Conservation (phyloP, 78 protist species). For the Dictyostelium discoideum region DNA sequence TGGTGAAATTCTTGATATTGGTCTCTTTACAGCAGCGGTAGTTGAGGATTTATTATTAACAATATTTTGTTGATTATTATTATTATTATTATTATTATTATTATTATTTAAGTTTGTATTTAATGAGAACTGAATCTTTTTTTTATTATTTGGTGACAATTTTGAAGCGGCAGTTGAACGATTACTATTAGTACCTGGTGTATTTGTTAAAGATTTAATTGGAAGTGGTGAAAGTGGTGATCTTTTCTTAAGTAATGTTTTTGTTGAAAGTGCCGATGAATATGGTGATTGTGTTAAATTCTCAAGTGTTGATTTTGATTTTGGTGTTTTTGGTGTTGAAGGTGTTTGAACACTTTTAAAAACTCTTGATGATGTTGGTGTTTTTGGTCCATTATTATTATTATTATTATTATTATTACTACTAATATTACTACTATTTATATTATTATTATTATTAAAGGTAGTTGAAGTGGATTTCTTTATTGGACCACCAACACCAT, state of each 20-base stretch:
- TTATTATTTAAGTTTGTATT: neutral
- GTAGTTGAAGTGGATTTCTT: neutral
- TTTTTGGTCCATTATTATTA: neutral
- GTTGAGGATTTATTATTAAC: neutral
- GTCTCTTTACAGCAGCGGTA: neutral
- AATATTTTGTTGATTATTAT: neutral
- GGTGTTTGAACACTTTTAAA: constrained; percentile 22
- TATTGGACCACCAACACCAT: neutral
- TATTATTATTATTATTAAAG: neutral
- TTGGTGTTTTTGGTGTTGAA: constrained; percentile 51
- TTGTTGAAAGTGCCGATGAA: neutral
- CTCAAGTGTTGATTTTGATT: neutral
- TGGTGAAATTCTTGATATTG: neutral
- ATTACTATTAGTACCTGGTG: neutral
- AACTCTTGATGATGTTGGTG: neutral
- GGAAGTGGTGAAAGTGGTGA: constrained; percentile 12
- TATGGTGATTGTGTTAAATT: constrained; percentile 5
- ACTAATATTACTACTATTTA: neutral
- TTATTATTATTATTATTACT: neutral
- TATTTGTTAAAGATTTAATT: neutral
- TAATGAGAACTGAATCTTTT: neutral
- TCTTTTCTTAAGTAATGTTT: constrained; percentile 8
- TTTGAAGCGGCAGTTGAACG: neutral
- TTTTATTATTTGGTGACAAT: neutral
- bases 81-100: neutral